A percentile compares a stretch with the other conserved stretches of the same genome.
Conservation (phyloP, 495 filamentous ascomycete genomes). For the Cetradonia linearis region DNA sequence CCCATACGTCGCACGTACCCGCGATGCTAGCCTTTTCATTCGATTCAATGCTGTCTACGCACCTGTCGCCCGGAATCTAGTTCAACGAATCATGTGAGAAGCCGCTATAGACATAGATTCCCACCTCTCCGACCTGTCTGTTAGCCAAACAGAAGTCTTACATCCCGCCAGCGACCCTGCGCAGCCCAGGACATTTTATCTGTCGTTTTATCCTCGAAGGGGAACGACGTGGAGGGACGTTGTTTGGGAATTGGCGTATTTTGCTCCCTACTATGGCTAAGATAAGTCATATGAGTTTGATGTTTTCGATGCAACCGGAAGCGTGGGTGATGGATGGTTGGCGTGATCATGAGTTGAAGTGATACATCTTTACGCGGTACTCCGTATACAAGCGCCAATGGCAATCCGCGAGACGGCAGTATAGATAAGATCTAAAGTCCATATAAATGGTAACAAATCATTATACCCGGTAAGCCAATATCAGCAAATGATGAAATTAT, state of each 20-base stretch:
- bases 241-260: not conserved
- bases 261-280: not conserved
- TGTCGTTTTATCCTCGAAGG: not conserved
- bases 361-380: not conserved
- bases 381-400: not conserved
- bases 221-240: not conserved
- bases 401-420: not conserved
- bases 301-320: not conserved
- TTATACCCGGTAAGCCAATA: not conserved
- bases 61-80: not conserved
- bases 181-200: too few species aligned
- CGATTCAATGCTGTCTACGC: not conserved
- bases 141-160: not conserved
- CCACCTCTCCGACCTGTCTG: too few species aligned
- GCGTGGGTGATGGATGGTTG: not conserved
- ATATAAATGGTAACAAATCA: not conserved
- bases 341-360: not conserved
- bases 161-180: not conserved
- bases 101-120: too few species aligned
- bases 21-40: not conserved
- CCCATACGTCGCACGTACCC: not conserved
- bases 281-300: not conserved
- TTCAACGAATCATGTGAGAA: not conserved
- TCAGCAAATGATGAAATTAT: not conserved
- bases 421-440: not conserved